These are phyloP conservation scores for Starmerella riodocensis DNA, from an alignment of 805 yeast species.

Conservation along the genomic window DNA sequence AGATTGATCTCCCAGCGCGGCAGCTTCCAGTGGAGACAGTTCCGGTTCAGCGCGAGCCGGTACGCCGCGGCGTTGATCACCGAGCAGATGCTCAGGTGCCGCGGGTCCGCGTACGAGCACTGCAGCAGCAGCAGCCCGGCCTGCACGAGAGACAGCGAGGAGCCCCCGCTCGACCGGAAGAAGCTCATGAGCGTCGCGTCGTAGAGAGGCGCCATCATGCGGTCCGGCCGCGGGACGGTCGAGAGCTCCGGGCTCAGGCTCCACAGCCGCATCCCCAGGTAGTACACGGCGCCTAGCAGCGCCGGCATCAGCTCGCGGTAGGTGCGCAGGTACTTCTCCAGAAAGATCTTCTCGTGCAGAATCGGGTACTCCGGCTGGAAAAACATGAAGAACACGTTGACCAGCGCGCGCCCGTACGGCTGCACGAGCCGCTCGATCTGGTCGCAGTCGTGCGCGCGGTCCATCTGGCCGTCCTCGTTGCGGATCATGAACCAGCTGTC, in stretches of 20 bases:
- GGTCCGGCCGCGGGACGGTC: constrained; percentile 64
- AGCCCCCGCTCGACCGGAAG: constrained; percentile 64
- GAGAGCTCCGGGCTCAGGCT: constrained; percentile 68
- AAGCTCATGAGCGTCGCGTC: constrained; percentile 55
- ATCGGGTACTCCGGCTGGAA: constrained; percentile 89
- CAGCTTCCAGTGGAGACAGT: constrained; percentile 78
- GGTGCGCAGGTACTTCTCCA: constrained; percentile 82
- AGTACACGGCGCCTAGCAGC: constrained; percentile 76
- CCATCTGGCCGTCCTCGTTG: constrained; percentile 61
- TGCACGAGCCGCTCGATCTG: constrained; percentile 71
- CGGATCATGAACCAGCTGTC: constrained; percentile 57
- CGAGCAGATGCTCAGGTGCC: constrained; percentile 76
- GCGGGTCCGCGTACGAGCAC: constrained; percentile 40
- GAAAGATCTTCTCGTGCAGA: constrained; percentile 75
- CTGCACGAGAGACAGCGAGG: constrained; percentile 65
- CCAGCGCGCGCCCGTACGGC: constrained; percentile 72
- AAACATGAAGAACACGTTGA: constrained; percentile 64
- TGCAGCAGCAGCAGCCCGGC: constrained; percentile 33
- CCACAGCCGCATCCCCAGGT: constrained; percentile 90
- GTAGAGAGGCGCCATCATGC: constrained; percentile 43
- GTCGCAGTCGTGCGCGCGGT: constrained; percentile 67
- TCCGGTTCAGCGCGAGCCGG: constrained; percentile 81
- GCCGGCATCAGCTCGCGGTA: constrained; percentile 90
- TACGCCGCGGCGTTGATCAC: constrained; percentile 81
- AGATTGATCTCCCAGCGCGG: constrained; percentile 93